phyloP scores from a whole-genome alignment of 495 filamentous ascomycete species.

The Cetradonia linearis region DNA sequence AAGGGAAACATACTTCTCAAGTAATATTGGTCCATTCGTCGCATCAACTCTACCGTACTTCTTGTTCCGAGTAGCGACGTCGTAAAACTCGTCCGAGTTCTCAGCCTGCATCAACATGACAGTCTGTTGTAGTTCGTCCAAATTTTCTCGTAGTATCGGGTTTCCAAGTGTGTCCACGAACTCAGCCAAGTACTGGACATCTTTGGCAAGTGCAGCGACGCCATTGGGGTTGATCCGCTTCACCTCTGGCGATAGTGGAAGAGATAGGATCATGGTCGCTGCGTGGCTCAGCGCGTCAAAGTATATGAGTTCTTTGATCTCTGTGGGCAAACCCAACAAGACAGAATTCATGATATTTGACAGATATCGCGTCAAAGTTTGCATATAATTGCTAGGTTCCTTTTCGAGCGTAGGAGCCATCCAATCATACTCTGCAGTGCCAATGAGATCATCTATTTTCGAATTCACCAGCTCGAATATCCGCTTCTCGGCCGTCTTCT shows the following conservation, averaged over 20 bases:
- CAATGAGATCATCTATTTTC: conserved; percentile 95
- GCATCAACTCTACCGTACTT: conserved; percentile 91
- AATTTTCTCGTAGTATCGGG: conserved; percentile 67
- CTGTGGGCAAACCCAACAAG: conserved; percentile 76
- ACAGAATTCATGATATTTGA: conserved; percentile 94
- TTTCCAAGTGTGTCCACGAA: conserved; percentile 80
- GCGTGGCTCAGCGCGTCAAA: conserved; percentile 92
- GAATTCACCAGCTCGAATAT: conserved; percentile 98
- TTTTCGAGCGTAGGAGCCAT: conserved; percentile 51
- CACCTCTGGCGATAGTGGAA: conserved; percentile 70
- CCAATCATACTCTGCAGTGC: conserved; percentile 95
- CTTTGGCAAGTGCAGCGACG: conserved; percentile 65
- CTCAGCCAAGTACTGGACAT: conserved; percentile 68
- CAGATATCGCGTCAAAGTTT: conserved; percentile 83
- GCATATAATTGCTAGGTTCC: conserved; percentile 85
- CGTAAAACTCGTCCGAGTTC: conserved; percentile 89
- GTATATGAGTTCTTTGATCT: conserved; percentile 96
- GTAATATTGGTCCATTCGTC: conserved; percentile 68
- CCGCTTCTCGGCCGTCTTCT: conserved; percentile 91
- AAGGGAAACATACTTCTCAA: conserved; percentile 65
- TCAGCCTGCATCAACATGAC: conserved; percentile 76
- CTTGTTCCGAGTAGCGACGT: conserved; percentile 72
- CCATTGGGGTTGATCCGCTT: conserved; percentile 80
- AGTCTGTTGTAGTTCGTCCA: conserved; percentile 90
- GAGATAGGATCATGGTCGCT: conserved; percentile 76